Conservation (phyloP, 345 rosid genomes). For the Ceriops decandra region DNA sequence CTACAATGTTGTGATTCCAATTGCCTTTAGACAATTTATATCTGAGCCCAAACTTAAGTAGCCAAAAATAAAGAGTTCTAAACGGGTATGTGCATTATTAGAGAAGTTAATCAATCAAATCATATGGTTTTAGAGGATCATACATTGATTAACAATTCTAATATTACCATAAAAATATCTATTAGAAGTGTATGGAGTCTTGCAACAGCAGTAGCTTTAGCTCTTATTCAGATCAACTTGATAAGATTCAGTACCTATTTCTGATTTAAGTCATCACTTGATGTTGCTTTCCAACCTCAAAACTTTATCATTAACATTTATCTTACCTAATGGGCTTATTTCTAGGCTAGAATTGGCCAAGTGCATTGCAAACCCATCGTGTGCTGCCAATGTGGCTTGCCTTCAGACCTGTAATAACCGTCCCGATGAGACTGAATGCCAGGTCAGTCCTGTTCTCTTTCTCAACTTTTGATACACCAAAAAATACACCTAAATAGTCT, state of each 20-base stretch:
- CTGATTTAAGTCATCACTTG: background rate
- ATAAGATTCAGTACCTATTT: background rate
- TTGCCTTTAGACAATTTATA: background rate
- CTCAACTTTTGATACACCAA: background rate
- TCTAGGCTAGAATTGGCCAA: slow-evolving; percentile 85
- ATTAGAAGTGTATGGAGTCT: too few species aligned
- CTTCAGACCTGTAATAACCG: slow-evolving; percentile 94
- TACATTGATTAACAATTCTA: too few species aligned
- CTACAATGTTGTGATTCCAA: background rate
- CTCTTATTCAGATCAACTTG: background rate
- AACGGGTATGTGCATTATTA: too few species aligned
- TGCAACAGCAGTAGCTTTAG: too few species aligned
- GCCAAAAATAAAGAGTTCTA: too few species aligned
- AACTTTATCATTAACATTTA: background rate
- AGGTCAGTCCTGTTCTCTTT: slow-evolving; percentile 44
- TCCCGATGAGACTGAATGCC: slow-evolving; percentile 94
- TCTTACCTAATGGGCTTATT: slow-evolving; percentile 17
- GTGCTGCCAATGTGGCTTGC: slow-evolving; percentile 92
- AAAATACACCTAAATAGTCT: too few species aligned
- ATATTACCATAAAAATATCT: too few species aligned
- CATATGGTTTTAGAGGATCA: too few species aligned
- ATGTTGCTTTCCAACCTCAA: background rate
- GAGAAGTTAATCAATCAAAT: too few species aligned
- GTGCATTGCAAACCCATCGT: slow-evolving; percentile 84
- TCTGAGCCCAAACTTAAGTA: too few species aligned